These are phyloP conservation scores for Colletotrichum plurivorum DNA, from an alignment of 2,329 filamentous ascomycete species.

Conservation along the genomic window DNA sequence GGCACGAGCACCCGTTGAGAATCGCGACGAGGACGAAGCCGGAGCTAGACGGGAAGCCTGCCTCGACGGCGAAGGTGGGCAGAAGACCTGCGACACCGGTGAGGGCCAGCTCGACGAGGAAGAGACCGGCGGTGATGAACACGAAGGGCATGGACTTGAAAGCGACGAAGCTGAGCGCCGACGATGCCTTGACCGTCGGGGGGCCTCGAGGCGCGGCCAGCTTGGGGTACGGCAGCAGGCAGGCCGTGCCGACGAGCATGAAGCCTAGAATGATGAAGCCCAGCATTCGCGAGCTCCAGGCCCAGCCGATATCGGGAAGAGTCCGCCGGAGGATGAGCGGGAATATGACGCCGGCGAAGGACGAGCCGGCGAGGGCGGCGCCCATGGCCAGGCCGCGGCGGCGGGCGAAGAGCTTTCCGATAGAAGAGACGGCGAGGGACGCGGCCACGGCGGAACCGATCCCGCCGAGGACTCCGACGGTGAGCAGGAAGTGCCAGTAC, in stretches of 20 bases:
- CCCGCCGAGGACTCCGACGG: slow-evolving; percentile 50
- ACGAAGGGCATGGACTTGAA: slow-evolving; percentile 57
- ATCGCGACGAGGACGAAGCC: slow-evolving; percentile 61
- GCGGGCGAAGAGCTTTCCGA: slow-evolving; percentile 47
- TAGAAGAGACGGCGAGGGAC: slow-evolving; percentile 49
- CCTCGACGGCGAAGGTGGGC: slow-evolving; percentile 58
- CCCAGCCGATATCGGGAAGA: slow-evolving; percentile 48
- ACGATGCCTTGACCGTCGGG: slow-evolving; percentile 28
- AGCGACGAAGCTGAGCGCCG: slow-evolving; percentile 55
- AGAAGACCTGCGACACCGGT: slow-evolving; percentile 62
- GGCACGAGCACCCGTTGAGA: slow-evolving; percentile 57
- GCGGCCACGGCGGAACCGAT: slow-evolving; percentile 56
- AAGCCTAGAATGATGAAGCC: slow-evolving; percentile 47
- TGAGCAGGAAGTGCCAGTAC: slow-evolving; percentile 64
- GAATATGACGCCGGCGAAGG: slow-evolving; percentile 49
- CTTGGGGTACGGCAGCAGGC: slow-evolving; percentile 50
- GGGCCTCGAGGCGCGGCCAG: slow-evolving; percentile 24
- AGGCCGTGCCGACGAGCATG: slow-evolving; percentile 48
- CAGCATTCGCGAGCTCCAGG: slow-evolving; percentile 46
- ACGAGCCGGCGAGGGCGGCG: slow-evolving; percentile 42
- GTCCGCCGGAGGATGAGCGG: slow-evolving; percentile 50
- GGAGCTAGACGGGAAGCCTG: slow-evolving; percentile 51
- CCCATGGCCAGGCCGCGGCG: slow-evolving; percentile 45
- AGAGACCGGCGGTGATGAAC: slow-evolving; percentile 57
- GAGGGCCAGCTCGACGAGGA: slow-evolving; percentile 63